Evolutionary conservation across 345 rosid species (phyloP).

Genomic region (Theobroma cacao): DNA sequence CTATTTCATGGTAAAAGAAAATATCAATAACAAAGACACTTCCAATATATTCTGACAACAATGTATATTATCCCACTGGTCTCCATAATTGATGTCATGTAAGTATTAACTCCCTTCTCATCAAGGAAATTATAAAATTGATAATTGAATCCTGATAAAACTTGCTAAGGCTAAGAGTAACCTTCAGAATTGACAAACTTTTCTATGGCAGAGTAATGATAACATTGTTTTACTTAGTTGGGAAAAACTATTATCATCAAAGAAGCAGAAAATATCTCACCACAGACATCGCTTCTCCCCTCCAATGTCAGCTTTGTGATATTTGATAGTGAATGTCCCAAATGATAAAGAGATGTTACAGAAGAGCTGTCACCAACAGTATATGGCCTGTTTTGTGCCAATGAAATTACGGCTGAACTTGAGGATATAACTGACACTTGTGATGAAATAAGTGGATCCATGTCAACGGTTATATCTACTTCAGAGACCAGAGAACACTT

Average conservation of each 20-base stretch:
- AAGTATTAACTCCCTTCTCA: neutral
- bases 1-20: constrained; percentile 1
- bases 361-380: constrained; percentile 17
- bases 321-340: constrained; percentile 33
- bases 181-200: neutral
- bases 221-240: neutral
- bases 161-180: neutral
- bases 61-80: neutral
- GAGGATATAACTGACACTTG: constrained; percentile 44
- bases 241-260: neutral
- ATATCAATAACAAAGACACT: neutral
- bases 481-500: constrained; percentile 47
- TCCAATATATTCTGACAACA: neutral
- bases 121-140: neutral
- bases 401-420: constrained; percentile 29
- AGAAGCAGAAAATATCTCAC: constrained; percentile 38
- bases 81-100: neutral
- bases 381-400: constrained; percentile 21
- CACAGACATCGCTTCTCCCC: constrained; percentile 70
- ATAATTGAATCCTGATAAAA: neutral
- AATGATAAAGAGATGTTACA: constrained; percentile 14
- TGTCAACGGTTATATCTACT: constrained; percentile 69
- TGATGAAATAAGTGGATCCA: constrained; percentile 41
- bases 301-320: constrained; percentile 60
- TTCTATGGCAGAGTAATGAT: neutral